phyloP scores from a whole-genome alignment of 768 basidiomycete species.

The Phanerodontia chrysosporium region DNA sequence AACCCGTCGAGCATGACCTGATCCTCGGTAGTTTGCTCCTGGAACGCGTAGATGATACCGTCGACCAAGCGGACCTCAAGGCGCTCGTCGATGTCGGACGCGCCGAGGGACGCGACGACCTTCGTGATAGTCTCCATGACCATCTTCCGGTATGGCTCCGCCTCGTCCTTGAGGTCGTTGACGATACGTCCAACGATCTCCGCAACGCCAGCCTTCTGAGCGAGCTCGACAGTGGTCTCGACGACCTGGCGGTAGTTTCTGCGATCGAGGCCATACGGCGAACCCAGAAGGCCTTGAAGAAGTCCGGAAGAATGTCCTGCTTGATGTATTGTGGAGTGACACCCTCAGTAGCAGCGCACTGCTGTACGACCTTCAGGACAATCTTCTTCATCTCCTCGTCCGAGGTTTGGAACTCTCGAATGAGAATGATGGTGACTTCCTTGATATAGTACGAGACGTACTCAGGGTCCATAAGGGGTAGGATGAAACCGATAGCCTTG shows the following conservation, averaged over 20 bases:
- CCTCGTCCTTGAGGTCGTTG: constrained; percentile 88
- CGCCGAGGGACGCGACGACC: constrained; percentile 87
- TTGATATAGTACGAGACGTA: constrained; percentile 99
- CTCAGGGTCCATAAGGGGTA: constrained; percentile 99
- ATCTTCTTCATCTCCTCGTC: constrained; percentile 99
- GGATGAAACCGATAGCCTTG: constrained; percentile 98
- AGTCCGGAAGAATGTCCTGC: constrained; percentile 96
- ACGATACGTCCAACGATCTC: constrained; percentile 89
- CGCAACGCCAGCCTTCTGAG: constrained; percentile 93
- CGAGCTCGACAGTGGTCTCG: constrained; percentile 97
- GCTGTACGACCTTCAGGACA: constrained; percentile 97
- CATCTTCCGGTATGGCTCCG: constrained; percentile 96
- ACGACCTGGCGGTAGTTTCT: constrained; percentile 97
- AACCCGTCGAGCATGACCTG: constrained; percentile 99
- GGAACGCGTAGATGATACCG: constrained; percentile 99
- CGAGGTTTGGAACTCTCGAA: constrained; percentile 97
- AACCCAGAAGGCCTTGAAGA: constrained; percentile 99
- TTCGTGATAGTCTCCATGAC: constrained; percentile 99
- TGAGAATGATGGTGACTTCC: constrained; percentile 94
- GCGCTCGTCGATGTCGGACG: constrained; percentile 96
- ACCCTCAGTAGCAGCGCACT: constrained; percentile 97
- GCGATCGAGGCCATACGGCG: constrained; percentile 96
- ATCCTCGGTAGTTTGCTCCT: constrained; percentile 98
- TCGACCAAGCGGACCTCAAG: constrained; percentile 93
- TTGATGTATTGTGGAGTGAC: constrained; percentile 95